These are phyloP conservation scores for Cladophialophora chaetospira DNA, from an alignment of 2,329 filamentous ascomycete genomes.

Conservation along the genomic window DNA sequence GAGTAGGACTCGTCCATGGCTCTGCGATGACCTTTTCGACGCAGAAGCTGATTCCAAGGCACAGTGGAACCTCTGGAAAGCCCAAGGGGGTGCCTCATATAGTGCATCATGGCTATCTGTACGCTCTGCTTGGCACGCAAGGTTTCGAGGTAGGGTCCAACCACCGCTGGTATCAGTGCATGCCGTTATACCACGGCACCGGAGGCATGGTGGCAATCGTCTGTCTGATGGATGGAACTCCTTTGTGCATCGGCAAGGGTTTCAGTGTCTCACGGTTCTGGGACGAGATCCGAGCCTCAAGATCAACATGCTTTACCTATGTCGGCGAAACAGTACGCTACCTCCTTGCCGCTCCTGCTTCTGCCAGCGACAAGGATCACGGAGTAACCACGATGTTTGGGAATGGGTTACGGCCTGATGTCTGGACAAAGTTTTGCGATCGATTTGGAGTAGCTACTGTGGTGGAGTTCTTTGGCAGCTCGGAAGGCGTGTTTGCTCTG, in stretches of 20 bases:
- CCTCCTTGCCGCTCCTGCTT: slow-evolving; percentile 46
- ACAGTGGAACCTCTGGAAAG: slow-evolving; percentile 72
- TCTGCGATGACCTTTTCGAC: slow-evolving; percentile 29
- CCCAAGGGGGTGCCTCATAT: slow-evolving; percentile 63
- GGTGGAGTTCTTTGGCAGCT: slow-evolving; percentile 75
- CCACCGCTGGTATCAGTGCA: slow-evolving; percentile 71
- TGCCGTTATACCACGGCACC: slow-evolving; percentile 76
- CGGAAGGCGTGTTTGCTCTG: slow-evolving; percentile 65
- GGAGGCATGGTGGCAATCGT: slow-evolving; percentile 35
- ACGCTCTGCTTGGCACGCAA: neutral
- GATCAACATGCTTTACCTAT: slow-evolving; percentile 59
- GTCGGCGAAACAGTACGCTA: slow-evolving; percentile 54
- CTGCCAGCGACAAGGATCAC: slow-evolving; percentile 48
- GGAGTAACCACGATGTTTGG: slow-evolving; percentile 47
- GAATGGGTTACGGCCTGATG: slow-evolving; percentile 50
- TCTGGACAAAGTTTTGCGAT: slow-evolving; percentile 49
- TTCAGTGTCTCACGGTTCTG: slow-evolving; percentile 29
- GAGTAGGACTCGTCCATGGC: slow-evolving; percentile 40
- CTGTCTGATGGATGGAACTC: neutral
- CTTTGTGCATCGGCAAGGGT: neutral
- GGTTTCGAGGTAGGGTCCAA: slow-evolving; percentile 33
- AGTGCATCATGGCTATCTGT: neutral
- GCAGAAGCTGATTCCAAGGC: neutral
- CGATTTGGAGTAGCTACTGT: slow-evolving; percentile 52
- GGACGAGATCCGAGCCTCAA: slow-evolving; percentile 36